A percentile compares a stretch with the other conserved stretches of the same genome.
Evolutionary conservation across 1,284 basidiomycete genomes (phyloP).

Genomic region (Phlebopus sp.): DNA sequence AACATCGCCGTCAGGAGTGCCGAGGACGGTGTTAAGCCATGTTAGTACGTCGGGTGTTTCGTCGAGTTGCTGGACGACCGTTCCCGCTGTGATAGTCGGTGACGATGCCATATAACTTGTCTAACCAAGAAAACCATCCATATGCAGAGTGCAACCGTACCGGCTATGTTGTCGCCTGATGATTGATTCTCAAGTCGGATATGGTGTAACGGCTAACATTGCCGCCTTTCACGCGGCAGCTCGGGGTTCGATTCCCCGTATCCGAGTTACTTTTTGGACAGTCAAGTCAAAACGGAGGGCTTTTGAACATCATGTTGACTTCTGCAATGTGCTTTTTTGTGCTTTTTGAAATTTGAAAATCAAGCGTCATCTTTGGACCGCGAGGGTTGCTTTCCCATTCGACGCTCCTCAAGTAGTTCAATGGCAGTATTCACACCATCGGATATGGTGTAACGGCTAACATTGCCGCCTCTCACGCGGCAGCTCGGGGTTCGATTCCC

Average conservation of each 20-base stretch:
- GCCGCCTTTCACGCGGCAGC: slow-evolving; percentile 59
- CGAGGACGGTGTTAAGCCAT: slow-evolving; percentile 65
- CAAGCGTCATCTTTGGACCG: no score
- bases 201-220: slow-evolving; percentile 66
- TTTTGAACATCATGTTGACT: no score
- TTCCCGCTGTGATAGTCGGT: slow-evolving; percentile 22
- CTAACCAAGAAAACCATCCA: slow-evolving; percentile 12
- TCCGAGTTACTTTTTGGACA: slow-evolving; percentile 45
- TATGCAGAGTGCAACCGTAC: background rate
- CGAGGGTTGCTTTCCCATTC: no score
- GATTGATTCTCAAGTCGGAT: slow-evolving; percentile 35
- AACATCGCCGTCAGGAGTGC: slow-evolving; percentile 32
- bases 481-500: slow-evolving; percentile 79
- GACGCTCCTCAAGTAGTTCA: no score
- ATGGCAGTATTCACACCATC: no score
- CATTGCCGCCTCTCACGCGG: slow-evolving; percentile 69
- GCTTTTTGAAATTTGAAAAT: no score
- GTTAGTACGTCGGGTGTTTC: slow-evolving; percentile 48
- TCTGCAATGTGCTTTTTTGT: no score
- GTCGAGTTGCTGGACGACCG: slow-evolving; percentile 36
- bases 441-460: slow-evolving; percentile 66
- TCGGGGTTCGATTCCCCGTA: slow-evolving; percentile 78
- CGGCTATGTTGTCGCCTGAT: background rate
- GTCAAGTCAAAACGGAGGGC: no score
- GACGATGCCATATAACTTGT: slow-evolving; percentile 27